Conservation (phyloP, 768 basidiomycete species). For the Pluteus cervinus region DNA sequence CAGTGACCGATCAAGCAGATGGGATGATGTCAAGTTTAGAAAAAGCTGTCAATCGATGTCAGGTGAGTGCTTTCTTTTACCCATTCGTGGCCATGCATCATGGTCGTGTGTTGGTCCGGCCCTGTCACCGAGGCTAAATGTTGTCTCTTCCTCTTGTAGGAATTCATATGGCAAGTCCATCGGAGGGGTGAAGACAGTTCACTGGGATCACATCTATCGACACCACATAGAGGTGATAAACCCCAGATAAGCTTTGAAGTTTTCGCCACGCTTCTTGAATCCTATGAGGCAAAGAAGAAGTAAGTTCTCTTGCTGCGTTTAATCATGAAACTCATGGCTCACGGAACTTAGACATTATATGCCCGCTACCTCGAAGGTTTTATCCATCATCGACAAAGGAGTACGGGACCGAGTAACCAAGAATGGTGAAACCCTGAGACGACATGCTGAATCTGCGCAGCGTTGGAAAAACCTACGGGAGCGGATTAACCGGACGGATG, state of each 20-base stretch:
- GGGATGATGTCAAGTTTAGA: constrained; percentile 97
- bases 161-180: constrained; percentile 83
- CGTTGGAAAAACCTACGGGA: constrained; percentile 80
- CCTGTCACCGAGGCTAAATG: too few species aligned
- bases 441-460: constrained; percentile 84
- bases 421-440: constrained; percentile 90
- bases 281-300: constrained; percentile 88
- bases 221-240: constrained; percentile 46
- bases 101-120: too few species aligned
- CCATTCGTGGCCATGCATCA: too few species aligned
- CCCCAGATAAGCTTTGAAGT: constrained; percentile 50
- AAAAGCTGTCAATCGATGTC: constrained; percentile 87
- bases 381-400: constrained; percentile 92
- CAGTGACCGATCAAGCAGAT: constrained; percentile 90
- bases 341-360: constrained; percentile 73
- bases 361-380: constrained; percentile 88
- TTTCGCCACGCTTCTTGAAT: constrained; percentile 61
- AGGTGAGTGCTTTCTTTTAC: constrained; percentile 43
- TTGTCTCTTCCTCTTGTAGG: constrained; percentile 34
- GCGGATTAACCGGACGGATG: constrained; percentile 73
- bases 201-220: constrained; percentile 35
- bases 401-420: constrained; percentile 90
- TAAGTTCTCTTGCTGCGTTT: constrained; percentile 24
- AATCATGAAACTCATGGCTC: not conserved
- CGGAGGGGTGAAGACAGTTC: constrained; percentile 44